These are phyloP conservation scores for Alternaria sp. DNA, from an alignment of 2,329 filamentous ascomycete species.

Conservation along the genomic window DNA sequence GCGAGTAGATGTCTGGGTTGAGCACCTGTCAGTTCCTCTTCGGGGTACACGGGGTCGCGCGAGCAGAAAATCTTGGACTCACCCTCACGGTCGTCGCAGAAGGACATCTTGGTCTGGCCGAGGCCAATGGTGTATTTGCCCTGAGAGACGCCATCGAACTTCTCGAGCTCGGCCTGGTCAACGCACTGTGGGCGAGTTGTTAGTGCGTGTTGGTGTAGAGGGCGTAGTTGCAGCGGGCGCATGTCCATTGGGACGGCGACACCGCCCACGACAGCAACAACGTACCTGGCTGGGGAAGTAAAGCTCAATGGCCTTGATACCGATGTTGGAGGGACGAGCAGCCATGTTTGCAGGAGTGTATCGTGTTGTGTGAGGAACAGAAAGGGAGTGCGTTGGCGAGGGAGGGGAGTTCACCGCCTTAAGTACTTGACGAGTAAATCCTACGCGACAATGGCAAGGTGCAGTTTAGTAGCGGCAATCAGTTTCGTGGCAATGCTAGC, in stretches of 20 bases:
- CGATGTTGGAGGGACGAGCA: slow-evolving; percentile 57
- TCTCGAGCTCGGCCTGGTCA: slow-evolving; percentile 61
- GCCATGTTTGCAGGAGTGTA: slow-evolving; percentile 47
- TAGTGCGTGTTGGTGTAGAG: slow-evolving; percentile 16
- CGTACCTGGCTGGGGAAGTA: slow-evolving; percentile 61
- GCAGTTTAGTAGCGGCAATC: slow-evolving; percentile 46
- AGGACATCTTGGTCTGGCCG: slow-evolving; percentile 63
- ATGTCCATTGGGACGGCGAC: neutral
- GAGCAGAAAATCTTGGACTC: slow-evolving; percentile 16
- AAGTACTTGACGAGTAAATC: slow-evolving; percentile 31
- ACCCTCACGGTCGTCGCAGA: slow-evolving; percentile 63
- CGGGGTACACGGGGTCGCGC: neutral
- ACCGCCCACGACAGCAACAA: slow-evolving; percentile 2
- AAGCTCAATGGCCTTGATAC: slow-evolving; percentile 62
- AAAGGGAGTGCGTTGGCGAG: slow-evolving; percentile 23
- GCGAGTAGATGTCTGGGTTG: slow-evolving; percentile 59
- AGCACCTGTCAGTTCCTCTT: slow-evolving; percentile 18
- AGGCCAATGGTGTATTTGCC: slow-evolving; percentile 63
- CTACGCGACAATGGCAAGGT: slow-evolving; percentile 43
- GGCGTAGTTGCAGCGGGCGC: neutral
- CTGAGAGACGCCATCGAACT: slow-evolving; percentile 60
- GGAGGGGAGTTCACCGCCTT: slow-evolving; percentile 43
- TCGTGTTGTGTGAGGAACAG: slow-evolving; percentile 19
- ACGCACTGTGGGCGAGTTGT: slow-evolving; percentile 53
- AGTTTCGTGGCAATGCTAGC: slow-evolving; percentile 39